Evolutionary conservation across 163 green algal genomes (phyloP).

Genomic region (Scenedesmus sp.): DNA sequence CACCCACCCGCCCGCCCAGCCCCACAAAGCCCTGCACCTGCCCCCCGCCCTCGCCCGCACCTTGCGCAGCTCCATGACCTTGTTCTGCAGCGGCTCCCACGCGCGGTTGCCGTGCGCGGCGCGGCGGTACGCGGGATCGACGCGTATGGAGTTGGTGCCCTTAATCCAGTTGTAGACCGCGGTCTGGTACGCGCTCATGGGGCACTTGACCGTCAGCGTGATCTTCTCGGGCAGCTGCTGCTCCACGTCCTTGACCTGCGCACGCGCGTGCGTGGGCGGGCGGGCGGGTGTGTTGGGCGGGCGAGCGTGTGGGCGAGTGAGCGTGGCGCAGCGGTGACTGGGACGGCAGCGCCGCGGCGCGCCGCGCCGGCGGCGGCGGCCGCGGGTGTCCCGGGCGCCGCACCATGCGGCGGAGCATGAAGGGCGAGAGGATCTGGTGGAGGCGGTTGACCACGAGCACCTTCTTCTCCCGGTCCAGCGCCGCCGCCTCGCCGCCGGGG

Average conservation of each 20-base stretch:
- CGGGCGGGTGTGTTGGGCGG: no score
- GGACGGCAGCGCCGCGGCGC: no score
- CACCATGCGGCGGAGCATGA: slow-evolving; percentile 95
- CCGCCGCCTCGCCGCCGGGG: slow-evolving; percentile 18
- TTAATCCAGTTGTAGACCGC: slow-evolving; percentile 86
- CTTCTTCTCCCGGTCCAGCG: slow-evolving; percentile 58
- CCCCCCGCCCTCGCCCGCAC: slow-evolving; percentile 44
- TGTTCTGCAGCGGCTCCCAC: slow-evolving; percentile 94
- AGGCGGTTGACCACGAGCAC: slow-evolving; percentile 83
- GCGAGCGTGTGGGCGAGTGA: no score
- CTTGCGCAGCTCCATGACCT: slow-evolving; percentile 98
- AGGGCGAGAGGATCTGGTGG: slow-evolving; percentile 99
- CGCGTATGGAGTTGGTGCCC: slow-evolving; percentile 82
- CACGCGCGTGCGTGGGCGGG: no score
- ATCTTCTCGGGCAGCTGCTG: slow-evolving; percentile 94
- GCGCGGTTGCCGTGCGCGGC: slow-evolving; percentile 48
- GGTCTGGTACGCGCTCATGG: slow-evolving; percentile 86
- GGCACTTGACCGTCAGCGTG: slow-evolving; percentile 81
- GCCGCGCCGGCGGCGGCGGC: no score
- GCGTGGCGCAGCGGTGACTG: no score
- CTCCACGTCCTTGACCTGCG: slow-evolving; percentile 96
- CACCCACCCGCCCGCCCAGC: no score
- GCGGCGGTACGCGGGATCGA: slow-evolving; percentile 75
- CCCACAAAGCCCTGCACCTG: no score
- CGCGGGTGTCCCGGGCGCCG: no score